Evolutionary conservation across 495 filamentous ascomycete species (phyloP), one percentile per base, ranked within the genome.

Genomic region (Poronia punctata): DNA sequence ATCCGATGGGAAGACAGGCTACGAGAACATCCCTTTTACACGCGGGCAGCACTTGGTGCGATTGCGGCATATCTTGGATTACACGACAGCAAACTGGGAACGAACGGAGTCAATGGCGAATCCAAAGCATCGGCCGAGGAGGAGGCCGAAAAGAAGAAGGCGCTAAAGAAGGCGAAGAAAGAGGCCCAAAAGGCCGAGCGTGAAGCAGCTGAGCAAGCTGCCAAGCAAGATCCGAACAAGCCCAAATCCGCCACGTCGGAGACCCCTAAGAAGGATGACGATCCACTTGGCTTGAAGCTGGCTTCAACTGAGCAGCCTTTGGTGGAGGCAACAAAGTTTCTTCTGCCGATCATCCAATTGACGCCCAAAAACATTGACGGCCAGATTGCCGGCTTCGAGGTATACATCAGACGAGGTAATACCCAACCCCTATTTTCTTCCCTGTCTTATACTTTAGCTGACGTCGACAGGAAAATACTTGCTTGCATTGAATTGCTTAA

Each of bases 1-100:
- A 69, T 97, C 17, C 79, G 85, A 44, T 99, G 92, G 92, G 90
- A 97, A 53, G 89, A 99, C 50, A 72, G 75, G 39, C 62, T 97
- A 23, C 78, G 89, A 17, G 84, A 89, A 44, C 92, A 99, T 54
- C 90, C 92, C 6, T 95, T 94, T 71, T 99, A 85, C 63, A 75
- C 83, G 5, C 72, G 88, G 16, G 84, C 87, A n/a, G 92, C 90
- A 1, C 61, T 95, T 16, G 77, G 79, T 21, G 90, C 90, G 8
- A 73, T 93, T 43, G 80, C 79, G 49, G 71, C 86, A 23, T 96
- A 96, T 55, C 51, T 94, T 0, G 67, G 76, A 43, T 78, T 99
- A 47, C 69, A 82, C 48, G 93, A 97, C 52, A 75, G 84, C 38
- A 85, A 84, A 1, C 57, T 78, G 28, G 57, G 67, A n/a, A 49